Evolutionary conservation across 805 yeast genomes (phyloP).

Genomic region (Starmerella lactis-condensi): DNA sequence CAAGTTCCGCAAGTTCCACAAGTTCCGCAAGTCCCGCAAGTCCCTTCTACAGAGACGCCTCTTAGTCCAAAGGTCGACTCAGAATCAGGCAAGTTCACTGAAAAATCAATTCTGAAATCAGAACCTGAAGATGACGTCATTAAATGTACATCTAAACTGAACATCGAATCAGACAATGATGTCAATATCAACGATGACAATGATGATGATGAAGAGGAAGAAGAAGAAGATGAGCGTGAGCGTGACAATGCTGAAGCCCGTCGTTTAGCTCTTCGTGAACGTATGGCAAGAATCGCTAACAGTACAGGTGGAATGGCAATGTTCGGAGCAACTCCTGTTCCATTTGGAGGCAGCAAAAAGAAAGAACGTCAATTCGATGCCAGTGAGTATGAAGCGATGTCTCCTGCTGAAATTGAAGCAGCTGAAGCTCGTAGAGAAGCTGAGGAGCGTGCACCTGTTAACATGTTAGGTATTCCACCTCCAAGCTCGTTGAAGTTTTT

Average conservation of each 20-base stretch:
- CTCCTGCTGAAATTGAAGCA: constrained; percentile 13
- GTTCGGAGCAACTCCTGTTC: constrained; percentile 4
- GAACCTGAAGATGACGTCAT: constrained; percentile 5
- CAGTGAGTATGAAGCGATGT: constrained; percentile 11
- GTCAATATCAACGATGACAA: constrained; percentile 2
- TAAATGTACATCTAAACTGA: neutral
- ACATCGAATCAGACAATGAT: neutral
- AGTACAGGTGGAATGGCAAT: constrained; percentile 51
- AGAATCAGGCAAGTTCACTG: constrained; percentile 6
- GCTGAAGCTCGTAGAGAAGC: constrained; percentile 15
- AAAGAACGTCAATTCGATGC: constrained; percentile 10
- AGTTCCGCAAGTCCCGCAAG: neutral
- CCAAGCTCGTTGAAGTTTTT: constrained; percentile 4
- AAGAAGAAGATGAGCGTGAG: constrained; percentile 14
- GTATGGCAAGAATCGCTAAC: constrained; percentile 93
- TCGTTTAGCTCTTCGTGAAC: constrained; percentile 59
- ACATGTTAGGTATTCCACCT: constrained; percentile 8
- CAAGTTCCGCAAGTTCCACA: neutral
- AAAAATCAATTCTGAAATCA: constrained; percentile 1
- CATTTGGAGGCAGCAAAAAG: constrained; percentile 3
- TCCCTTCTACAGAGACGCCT: too few relatives aligned
- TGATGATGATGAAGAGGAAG: constrained; percentile 5
- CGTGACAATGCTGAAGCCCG: constrained; percentile 36
- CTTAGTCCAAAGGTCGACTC: too few relatives aligned
- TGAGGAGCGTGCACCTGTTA: constrained; percentile 10